Percentiles rank a stretch among this genome's conserved stretches.
Conservation (phyloP, 805 yeast species). For the Komagataella kurtzmanii region DNA sequence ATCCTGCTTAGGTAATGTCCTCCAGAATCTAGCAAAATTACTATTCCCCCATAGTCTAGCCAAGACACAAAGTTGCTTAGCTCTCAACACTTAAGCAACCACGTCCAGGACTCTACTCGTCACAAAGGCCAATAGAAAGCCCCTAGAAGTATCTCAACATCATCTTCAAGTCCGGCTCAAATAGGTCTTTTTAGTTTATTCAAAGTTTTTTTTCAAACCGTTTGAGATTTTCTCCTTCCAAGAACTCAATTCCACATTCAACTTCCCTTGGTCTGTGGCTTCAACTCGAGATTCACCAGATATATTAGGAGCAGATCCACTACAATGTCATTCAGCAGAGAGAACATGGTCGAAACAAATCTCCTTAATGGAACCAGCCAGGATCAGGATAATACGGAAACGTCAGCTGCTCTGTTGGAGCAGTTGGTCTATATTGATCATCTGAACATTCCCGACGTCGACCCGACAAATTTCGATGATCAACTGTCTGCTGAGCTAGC, state of each 20-base stretch:
- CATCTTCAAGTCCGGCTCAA: background rate
- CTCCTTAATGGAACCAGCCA: background rate
- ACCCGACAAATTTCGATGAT: constrained; percentile 29
- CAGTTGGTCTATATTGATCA: constrained; percentile 74
- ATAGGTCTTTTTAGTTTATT: background rate
- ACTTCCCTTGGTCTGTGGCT: background rate
- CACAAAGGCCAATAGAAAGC: background rate
- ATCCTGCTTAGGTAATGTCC: background rate
- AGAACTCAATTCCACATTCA: background rate
- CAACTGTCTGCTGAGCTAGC: constrained; percentile 53
- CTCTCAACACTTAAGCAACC: background rate
- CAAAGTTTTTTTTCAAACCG: background rate
- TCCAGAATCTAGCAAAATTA: background rate
- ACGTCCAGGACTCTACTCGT: background rate
- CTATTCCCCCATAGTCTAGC: background rate
- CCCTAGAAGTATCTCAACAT: background rate
- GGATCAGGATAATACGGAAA: constrained; percentile 12
- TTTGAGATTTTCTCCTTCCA: background rate
- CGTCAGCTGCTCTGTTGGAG: constrained; percentile 41
- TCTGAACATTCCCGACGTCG: constrained; percentile 37
- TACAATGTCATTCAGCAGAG: background rate
- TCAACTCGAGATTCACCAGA: background rate
- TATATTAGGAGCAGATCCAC: background rate
- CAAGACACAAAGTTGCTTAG: background rate
- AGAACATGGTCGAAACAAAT: background rate